These are phyloP conservation scores for Komagataella pastoris DNA, from an alignment of 805 yeast species.

Conservation along the genomic window DNA sequence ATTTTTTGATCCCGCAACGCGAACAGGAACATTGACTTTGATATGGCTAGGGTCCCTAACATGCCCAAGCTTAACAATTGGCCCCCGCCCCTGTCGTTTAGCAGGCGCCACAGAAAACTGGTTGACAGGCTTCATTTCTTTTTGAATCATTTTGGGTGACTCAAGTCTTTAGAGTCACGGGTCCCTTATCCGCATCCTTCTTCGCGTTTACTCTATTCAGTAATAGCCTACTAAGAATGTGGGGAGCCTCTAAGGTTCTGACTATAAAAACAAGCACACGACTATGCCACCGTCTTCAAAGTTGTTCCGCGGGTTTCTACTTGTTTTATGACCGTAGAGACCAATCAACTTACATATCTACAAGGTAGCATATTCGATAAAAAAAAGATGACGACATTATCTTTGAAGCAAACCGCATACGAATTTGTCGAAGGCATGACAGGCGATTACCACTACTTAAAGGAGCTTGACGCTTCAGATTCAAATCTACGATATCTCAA, in stretches of 20 bases:
- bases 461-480: neutral
- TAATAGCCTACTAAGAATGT: neutral
- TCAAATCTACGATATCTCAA: neutral
- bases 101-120: too few species aligned
- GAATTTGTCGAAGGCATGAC: neutral
- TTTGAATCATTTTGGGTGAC: too few species aligned
- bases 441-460: neutral
- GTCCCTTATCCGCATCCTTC: neutral
- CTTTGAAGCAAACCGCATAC: neutral
- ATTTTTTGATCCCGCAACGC: neutral
- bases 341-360: neutral
- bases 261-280: neutral
- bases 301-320: neutral
- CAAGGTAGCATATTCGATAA: neutral
- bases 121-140: too few species aligned
- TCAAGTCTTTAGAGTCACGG: too few species aligned
- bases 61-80: too few species aligned
- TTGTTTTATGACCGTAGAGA: neutral
- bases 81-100: too few species aligned
- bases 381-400: neutral
- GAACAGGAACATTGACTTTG: neutral
- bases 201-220: neutral
- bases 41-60: too few species aligned
- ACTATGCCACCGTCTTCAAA: neutral
- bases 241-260: neutral